Base-by-base conservation (phyloP, 2,329 filamentous ascomycete genomes). In the Paramyrothecium sp. region DNA sequence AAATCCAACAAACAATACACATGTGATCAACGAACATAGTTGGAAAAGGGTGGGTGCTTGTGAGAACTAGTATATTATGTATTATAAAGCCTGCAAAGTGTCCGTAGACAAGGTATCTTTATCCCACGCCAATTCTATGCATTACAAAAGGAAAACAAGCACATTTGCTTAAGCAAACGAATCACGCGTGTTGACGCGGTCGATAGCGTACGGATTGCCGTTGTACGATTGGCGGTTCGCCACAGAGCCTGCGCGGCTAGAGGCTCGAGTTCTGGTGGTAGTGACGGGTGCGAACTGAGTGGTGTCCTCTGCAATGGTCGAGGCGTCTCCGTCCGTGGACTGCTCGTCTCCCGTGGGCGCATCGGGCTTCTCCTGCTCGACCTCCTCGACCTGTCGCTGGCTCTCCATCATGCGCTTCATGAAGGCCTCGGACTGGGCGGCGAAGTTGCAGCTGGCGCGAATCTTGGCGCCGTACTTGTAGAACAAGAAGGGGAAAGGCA, bases 401-500 rank as follows among this genome's bases (percentile, higher is more conserved):
- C 51, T 53, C 38, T 44, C 38, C 5, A 44, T 44, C 38, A 44
- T 44, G 38, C 38, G 38, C 26, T 41, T 53, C 51, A 53, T 53
- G 30, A 53, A 53, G 5, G 51, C 51, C 30, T 38, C 51, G n/a
- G 51, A 53, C 51, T 53, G 26, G 12, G 51, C 51, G n/a, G 51
- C 51, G 51, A 38, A 53, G 3, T 53, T 41, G 51, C 51, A 53
- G 2, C 20, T 30, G n/a, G 19, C 20, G 30, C 51, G 26, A 16
- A 53, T 53, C n/a, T 30, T 7, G 17, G 26, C 51, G 13, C 51
- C 51, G 51, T 53, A 53, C 30, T 53, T 53, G 51, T 53, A 53
- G 20, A 53, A 53, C 26, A 53, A 30, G 51, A 53, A 53, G n/a
- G 51, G 49, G 51, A 53, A 53, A 17, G 51, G 51, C 89, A 87